Percentiles rank a stretch among this genome's conserved stretches.
Evolutionary conservation across 164 flowering plant species (phyloP).

Genomic region (Taxillus chinensis): DNA sequence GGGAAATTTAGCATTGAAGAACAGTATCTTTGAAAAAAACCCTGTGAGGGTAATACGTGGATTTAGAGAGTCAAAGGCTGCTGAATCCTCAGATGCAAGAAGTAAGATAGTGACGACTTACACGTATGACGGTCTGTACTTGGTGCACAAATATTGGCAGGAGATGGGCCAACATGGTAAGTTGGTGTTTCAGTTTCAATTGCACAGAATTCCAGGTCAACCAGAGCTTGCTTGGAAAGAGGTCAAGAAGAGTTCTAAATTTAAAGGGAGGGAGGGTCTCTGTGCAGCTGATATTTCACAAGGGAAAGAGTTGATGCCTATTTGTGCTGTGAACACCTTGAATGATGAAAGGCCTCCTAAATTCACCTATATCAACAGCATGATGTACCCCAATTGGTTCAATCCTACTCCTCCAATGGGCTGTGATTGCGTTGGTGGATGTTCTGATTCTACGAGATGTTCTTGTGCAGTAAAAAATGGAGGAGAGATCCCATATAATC

Average conservation of each 20-base stretch:
- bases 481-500: conserved; percentile 73
- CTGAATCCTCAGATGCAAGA: conserved; percentile 26
- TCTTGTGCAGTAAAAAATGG: conserved; percentile 66
- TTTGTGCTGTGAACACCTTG: conserved; percentile 64
- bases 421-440: conserved; percentile 53
- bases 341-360: conserved; percentile 54
- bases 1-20: conserved; percentile 71
- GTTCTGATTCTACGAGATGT: conserved; percentile 52
- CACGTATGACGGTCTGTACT: conserved; percentile 70
- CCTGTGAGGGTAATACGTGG: conserved; percentile 86
- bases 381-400: conserved; percentile 65
- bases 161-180: conserved; percentile 47
- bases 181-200: conserved; percentile 47
- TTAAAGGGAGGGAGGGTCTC: conserved; percentile 36
- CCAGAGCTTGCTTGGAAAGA: conserved; percentile 62
- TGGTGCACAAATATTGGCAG: conserved; percentile 45
- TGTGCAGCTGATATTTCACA: conserved; percentile 54
- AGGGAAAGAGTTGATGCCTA: conserved; percentile 55
- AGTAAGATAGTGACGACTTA: conserved; percentile 30
- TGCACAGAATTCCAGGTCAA: conserved; percentile 70
- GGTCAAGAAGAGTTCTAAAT: conserved; percentile 40
- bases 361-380: conserved; percentile 43
- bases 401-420: conserved; percentile 41
- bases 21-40: conserved; percentile 32
- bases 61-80: conserved; percentile 25